Conservation (phyloP, 1,284 basidiomycete species). For the Leccinum griseonigrum region DNA sequence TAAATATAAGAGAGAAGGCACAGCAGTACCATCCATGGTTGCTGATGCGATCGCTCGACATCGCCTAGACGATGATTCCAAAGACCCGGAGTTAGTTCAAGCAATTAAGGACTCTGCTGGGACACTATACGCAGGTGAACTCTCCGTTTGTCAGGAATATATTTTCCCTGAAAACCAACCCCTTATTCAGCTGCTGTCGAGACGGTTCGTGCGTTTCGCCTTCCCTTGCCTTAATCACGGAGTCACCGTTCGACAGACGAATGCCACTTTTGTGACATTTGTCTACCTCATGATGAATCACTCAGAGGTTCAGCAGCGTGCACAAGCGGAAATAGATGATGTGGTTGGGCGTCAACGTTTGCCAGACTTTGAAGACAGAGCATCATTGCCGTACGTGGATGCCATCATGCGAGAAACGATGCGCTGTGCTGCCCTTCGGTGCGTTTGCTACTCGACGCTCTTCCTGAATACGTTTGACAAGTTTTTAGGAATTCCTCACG, state of each 20-base stretch:
- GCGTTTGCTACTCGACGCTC: not conserved
- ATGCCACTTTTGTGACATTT: not conserved
- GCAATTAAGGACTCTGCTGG: not conserved
- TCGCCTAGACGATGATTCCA: not conserved
- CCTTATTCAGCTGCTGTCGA: not conserved
- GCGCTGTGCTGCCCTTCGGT: not conserved
- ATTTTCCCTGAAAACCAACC: not conserved
- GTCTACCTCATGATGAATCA: not conserved
- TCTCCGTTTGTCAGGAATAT: not conserved
- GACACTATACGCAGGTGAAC: not conserved
- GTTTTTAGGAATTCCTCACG: not conserved
- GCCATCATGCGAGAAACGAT: not conserved
- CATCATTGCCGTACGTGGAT: not conserved
- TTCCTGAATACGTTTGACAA: not conserved
- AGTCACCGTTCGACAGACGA: not conserved
- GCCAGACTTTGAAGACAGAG: not conserved
- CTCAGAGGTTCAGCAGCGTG: not conserved
- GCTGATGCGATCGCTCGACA: constrained; percentile 15
- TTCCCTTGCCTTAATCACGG: not conserved
- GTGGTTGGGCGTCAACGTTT: not conserved
- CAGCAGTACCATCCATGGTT: constrained; percentile 17
- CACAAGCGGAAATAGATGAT: not conserved
- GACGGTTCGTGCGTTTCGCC: not conserved
- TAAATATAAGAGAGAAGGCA: constrained; percentile 8
- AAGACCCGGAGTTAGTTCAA: not conserved